Evolutionary conservation across 2,329 filamentous ascomycete species (phyloP).

Genomic region (Geosmithia putterillii): DNA sequence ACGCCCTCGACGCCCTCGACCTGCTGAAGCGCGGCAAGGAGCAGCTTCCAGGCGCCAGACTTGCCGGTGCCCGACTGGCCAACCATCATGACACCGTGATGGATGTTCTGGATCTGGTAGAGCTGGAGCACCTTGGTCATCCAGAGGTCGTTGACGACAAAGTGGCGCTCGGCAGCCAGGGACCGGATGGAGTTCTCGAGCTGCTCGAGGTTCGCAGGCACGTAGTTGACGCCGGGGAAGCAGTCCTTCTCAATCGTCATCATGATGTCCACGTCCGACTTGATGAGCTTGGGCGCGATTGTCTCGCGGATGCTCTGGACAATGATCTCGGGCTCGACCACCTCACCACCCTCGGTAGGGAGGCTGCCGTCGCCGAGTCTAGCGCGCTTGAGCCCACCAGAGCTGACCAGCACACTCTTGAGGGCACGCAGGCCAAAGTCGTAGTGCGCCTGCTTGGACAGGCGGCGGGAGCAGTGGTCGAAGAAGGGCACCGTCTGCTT

Average conservation of each 20-base stretch:
- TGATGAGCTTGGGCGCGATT: constrained; percentile 93
- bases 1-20: constrained; percentile 90
- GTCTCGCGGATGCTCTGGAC: constrained; percentile 98
- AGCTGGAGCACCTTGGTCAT: constrained; percentile 95
- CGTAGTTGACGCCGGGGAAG: constrained; percentile 88
- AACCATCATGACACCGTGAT: constrained; percentile 99
- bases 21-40: constrained; percentile 81
- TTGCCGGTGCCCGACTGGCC: constrained; percentile 96
- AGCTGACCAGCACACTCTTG: constrained; percentile 97
- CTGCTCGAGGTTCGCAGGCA: constrained; percentile 73
- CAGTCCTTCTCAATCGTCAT: constrained; percentile 67
- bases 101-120: constrained; percentile 94
- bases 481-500: constrained; percentile 98
- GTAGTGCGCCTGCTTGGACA: constrained; percentile 97
- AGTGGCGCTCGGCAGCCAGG: constrained; percentile 72
- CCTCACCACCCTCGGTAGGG: constrained; percentile 53
- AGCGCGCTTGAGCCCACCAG: constrained; percentile 84
- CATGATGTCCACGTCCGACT: constrained; percentile 83
- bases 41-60: constrained; percentile 84
- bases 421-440: constrained; percentile 95
- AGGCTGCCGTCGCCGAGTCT: constrained; percentile 50
- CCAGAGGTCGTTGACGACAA: constrained; percentile 89
- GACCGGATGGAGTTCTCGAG: constrained; percentile 72
- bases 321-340: constrained; percentile 91
- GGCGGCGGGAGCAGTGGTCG: constrained; percentile 65